Base-by-base conservation (phyloP, 2,329 filamentous ascomycete genomes). In the Lecanosticta acicola region DNA sequence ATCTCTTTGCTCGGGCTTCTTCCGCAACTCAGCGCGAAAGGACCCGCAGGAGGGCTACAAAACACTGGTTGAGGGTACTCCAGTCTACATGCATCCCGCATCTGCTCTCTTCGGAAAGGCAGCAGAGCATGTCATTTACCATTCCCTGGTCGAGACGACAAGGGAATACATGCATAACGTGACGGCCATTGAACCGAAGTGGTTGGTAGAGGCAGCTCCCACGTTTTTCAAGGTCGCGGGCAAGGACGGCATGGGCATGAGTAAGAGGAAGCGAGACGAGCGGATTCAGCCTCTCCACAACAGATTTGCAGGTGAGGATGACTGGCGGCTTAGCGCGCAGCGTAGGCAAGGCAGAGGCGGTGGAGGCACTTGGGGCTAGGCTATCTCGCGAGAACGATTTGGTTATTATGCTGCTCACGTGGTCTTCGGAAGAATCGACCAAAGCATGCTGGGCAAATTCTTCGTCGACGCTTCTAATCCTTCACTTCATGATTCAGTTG, bases 121-220 rank as follows among this genome's bases (percentile, higher is more conserved):
- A 49, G 85, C 90, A 1, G 93, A 98, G 69, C 94, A 94, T 76
- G 93, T 97, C 26, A 87, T 98, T 45, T 98, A 95, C 65, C 84
- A 96, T 62, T 84, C 81, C 43, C 74, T 98, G 16, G 87, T 97
- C 5, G 77, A 97, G 59, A 98, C 93, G 18, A 94, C 86, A 18
- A 91, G 94, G 71, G 93, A 98, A 71, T 98, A 97, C 68, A 97
- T 98, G 93, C 90, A 95, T 62, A 87, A 81, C 64, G 93, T 89
- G 11, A 95, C 88, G 3, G 79, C 80, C 3, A 97, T 98, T 60
- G 93, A 98, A 69, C 91, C 93, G 7, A 95, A 94, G 66, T 84
- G 80, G 81, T 78, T 98, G 17, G 89, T 97, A 1, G 90, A 96
- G 60, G 91, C 90, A 10, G 93, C 94, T n/a, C 93, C 94, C 8